These are phyloP conservation scores for Chrysanthemum seticuspe DNA, from an alignment of 129 eudicot genomes.

Conservation along the genomic window DNA sequence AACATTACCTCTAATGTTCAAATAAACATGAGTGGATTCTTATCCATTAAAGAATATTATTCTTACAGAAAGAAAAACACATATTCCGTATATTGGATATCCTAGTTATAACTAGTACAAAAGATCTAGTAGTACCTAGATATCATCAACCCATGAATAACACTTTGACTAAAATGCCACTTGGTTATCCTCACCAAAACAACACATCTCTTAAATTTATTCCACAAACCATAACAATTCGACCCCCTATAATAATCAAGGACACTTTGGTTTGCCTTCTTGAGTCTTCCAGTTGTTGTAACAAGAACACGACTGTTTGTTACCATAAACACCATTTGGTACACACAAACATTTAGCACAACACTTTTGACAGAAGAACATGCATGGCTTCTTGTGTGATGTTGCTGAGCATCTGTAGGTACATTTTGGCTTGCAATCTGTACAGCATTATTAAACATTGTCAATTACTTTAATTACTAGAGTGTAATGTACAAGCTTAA, in stretches of 20 bases:
- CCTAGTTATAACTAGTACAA: conserved; percentile 9
- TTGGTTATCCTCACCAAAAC: conserved; percentile 9
- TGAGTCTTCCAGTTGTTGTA: conserved; percentile 76
- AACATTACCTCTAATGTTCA: too few species aligned
- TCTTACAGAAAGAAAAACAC: not conserved
- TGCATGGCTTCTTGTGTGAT: conserved; percentile 75
- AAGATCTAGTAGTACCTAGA: conserved; percentile 1
- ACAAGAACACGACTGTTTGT: conserved; percentile 59
- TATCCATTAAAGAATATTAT: too few species aligned
- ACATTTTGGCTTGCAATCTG: conserved; percentile 55
- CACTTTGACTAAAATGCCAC: conserved; percentile 23
- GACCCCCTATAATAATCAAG: conserved; percentile 23
- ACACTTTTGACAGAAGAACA: conserved; percentile 65
- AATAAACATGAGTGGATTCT: too few species aligned
- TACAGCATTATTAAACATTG: not conserved
- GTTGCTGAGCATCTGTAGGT: conserved; percentile 59
- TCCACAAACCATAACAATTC: conserved; percentile 2
- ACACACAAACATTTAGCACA: conserved; percentile 64
- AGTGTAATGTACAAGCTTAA: not conserved
- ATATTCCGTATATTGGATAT: not conserved
- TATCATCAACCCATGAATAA: conserved; percentile 6
- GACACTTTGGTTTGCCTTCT: conserved; percentile 70
- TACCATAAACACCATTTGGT: conserved; percentile 53
- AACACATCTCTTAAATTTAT: conserved; percentile 9
- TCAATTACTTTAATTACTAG: not conserved